Evolutionary conservation across 2,329 filamentous ascomycete species (phyloP).

Genomic region (Trichothecium roseum): DNA sequence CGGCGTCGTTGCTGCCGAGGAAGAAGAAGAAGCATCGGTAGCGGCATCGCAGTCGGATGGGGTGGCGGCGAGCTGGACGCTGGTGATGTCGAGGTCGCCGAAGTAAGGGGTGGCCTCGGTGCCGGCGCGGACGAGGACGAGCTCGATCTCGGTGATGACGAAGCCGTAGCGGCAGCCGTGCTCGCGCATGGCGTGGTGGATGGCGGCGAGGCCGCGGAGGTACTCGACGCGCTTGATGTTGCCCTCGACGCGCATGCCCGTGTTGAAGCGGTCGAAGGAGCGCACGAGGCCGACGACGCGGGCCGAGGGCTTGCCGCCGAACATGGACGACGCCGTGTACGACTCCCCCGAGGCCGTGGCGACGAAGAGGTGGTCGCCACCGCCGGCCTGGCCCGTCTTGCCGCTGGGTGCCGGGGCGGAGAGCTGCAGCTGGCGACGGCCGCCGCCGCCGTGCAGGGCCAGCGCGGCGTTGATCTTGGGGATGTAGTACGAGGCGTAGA

Average conservation of each 20-base stretch:
- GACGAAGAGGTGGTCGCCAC: slow-evolving; percentile 51
- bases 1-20: background rate
- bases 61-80: slow-evolving; percentile 43
- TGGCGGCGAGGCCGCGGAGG: slow-evolving; percentile 71
- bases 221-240: slow-evolving; percentile 83
- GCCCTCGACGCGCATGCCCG: slow-evolving; percentile 78
- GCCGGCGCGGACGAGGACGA: slow-evolving; percentile 80
- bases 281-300: slow-evolving; percentile 80
- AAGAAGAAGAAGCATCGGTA: too few species aligned
- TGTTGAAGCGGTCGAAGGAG: slow-evolving; percentile 90
- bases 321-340: slow-evolving; percentile 42
- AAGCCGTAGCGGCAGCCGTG: slow-evolving; percentile 90
- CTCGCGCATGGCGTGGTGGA: slow-evolving; percentile 89
- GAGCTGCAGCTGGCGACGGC: slow-evolving; percentile 35
- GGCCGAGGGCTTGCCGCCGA: slow-evolving; percentile 35
- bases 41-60: slow-evolving; percentile 18
- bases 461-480: slow-evolving; percentile 82
- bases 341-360: slow-evolving; percentile 49
- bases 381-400: slow-evolving; percentile 21
- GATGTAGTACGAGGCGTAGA: slow-evolving; percentile 70
- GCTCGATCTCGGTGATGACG: slow-evolving; percentile 92
- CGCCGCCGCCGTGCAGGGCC: slow-evolving; percentile 59
- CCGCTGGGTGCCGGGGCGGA: slow-evolving; percentile 26
- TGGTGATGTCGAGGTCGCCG: slow-evolving; percentile 71
- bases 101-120: slow-evolving; percentile 65